A percentile compares a stretch with the other conserved stretches of the same genome.
phyloP scores from a whole-genome alignment of 805 yeast genomes.

The Spencermartinsiella europaea region DNA sequence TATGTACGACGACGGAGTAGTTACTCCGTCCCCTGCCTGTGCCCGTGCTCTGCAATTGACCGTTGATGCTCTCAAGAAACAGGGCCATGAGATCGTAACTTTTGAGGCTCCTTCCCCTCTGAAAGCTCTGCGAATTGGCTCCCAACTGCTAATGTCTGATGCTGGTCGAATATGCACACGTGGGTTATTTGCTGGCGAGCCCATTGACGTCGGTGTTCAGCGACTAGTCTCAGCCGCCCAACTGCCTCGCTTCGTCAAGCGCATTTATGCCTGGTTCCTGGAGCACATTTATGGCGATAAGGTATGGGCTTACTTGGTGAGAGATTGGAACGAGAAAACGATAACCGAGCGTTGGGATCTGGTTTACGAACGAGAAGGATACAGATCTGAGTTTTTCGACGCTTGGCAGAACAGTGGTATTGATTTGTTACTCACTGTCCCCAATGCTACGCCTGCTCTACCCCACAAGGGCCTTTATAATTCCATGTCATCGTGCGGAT shows the following conservation, averaged over 20 bases:
- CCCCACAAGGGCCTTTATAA: constrained; percentile 35
- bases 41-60: constrained; percentile 37
- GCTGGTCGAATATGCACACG: constrained; percentile 28
- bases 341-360: constrained; percentile 34
- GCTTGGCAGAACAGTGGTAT: constrained; percentile 35
- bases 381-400: constrained; percentile 30
- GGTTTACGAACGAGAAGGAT: constrained; percentile 33
- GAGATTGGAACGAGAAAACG: constrained; percentile 33
- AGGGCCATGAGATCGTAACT: constrained; percentile 45
- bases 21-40: constrained; percentile 47
- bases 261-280: constrained; percentile 33
- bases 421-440: constrained; percentile 36
- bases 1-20: constrained; percentile 44
- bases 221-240: constrained; percentile 29
- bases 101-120: constrained; percentile 47
- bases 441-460: constrained; percentile 41
- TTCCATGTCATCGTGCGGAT: constrained; percentile 39
- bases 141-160: constrained; percentile 36
- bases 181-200: constrained; percentile 29
- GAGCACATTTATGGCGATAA: constrained; percentile 31
- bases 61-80: constrained; percentile 36
- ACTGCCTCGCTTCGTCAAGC: constrained; percentile 33
- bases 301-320: constrained; percentile 36
- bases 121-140: constrained; percentile 54
- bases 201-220: constrained; percentile 34